Conservation (phyloP, 495 filamentous ascomycete genomes). For the Aspergillus carlsbadensis region DNA sequence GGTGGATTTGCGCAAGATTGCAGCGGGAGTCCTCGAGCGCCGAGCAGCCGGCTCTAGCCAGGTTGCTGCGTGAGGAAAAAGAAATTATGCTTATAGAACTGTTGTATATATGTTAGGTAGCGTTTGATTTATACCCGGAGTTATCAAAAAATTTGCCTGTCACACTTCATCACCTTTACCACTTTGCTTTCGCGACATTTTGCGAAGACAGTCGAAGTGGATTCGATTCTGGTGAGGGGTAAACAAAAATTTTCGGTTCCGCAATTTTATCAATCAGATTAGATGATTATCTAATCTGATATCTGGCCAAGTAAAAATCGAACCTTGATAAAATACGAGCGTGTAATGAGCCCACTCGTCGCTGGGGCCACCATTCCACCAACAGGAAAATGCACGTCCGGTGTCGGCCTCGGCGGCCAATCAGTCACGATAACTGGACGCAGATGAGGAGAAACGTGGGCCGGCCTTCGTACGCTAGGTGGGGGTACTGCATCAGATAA, state of each 20-base stretch:
- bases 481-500: neutral
- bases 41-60: slow-evolving; percentile 1
- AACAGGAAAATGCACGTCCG: no score
- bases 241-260: slow-evolving; percentile 3
- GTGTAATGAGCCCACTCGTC: neutral
- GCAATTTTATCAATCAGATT: slow-evolving; percentile 26
- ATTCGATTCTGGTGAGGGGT: neutral
- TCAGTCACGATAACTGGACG: neutral
- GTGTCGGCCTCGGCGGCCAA: neutral
- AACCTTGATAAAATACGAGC: neutral
- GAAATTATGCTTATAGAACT: neutral
- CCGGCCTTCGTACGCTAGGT: neutral
- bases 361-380: no score
- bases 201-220: no score
- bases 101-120: slow-evolving; percentile 7
- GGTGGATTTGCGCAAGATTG: slow-evolving; percentile 60
- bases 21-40: slow-evolving; percentile 45
- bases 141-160: neutral
- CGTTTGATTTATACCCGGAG: slow-evolving; percentile 3
- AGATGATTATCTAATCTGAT: slow-evolving; percentile 39
- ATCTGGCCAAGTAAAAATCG: neutral
- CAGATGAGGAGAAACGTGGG: neutral
- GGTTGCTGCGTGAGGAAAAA: neutral
- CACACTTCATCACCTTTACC: no score
- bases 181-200: no score